phyloP scores from a whole-genome alignment of 371 early-diverging fungal genomes.

The Phascolomyces articulosus region DNA sequence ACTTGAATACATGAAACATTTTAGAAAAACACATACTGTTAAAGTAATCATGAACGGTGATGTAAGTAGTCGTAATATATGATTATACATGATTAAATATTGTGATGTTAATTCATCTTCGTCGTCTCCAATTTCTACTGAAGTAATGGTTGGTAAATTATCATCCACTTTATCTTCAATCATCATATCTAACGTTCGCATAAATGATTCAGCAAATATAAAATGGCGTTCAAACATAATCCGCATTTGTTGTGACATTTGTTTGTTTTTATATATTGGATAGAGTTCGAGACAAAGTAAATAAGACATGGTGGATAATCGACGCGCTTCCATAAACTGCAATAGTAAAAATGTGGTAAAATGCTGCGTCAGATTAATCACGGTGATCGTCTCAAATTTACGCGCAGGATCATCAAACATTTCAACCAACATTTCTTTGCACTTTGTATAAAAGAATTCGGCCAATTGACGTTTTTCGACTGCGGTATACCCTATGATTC shows the following conservation, averaged over 20 bases:
- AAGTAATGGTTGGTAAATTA: not conserved
- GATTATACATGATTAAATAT: not conserved
- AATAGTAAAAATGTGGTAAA: not conserved
- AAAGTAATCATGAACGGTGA: slow-evolving; percentile 1
- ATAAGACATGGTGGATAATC: slow-evolving; percentile 4
- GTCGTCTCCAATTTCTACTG: not conserved
- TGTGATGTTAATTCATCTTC: not conserved
- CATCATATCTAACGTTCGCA: slow-evolving; percentile 1
- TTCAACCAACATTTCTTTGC: slow-evolving; percentile 12
- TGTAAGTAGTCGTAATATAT: not conserved
- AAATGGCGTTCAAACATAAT: slow-evolving; percentile 3
- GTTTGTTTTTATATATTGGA: not conserved
- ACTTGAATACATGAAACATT: not conserved
- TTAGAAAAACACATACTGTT: not conserved
- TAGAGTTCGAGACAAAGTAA: not conserved
- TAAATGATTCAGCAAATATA: not conserved
- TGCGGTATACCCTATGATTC: slow-evolving; percentile 1
- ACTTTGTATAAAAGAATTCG: slow-evolving; percentile 19
- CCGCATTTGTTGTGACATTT: not conserved
- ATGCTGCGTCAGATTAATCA: not conserved
- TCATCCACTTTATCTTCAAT: slow-evolving; percentile 2
- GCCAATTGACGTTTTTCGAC: slow-evolving; percentile 16
- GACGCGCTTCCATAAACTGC: slow-evolving; percentile 9
- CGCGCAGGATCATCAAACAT: slow-evolving; percentile 25
- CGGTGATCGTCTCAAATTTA: slow-evolving; percentile 17